A percentile compares a stretch with the other conserved stretches of the same genome.
Conservation (phyloP, 129 eudicot genomes). For the Artemisia argyi region DNA sequence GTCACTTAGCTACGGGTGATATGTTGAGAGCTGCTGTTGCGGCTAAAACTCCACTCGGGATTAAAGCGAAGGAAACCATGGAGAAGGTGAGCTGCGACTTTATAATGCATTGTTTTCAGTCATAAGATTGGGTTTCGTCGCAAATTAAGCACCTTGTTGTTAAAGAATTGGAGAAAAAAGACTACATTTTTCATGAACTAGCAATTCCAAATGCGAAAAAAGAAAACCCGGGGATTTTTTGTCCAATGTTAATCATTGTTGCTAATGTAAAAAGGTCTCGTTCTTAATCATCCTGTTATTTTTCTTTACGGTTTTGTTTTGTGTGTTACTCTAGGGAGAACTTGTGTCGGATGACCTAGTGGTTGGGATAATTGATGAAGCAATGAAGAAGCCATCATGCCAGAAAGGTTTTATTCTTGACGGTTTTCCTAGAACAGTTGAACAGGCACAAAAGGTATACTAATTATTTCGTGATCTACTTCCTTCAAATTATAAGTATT, state of each 20-base stretch:
- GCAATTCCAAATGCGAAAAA: too few species aligned
- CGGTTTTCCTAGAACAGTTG: constrained; percentile 82
- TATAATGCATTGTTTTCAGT: background rate
- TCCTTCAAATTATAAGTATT: background rate
- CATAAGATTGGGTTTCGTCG: background rate
- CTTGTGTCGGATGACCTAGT: constrained; percentile 86
- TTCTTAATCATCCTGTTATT: background rate
- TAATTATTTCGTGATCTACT: background rate
- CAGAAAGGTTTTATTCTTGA: constrained; percentile 86
- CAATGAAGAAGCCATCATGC: constrained; percentile 83
- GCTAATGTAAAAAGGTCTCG: background rate
- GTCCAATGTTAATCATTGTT: background rate
- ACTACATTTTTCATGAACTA: too few species aligned
- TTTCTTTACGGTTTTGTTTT: constrained; percentile 1
- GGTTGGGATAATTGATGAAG: constrained; percentile 84
- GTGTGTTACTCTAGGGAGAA: constrained; percentile 54
- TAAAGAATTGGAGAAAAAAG: background rate
- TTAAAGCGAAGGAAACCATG: constrained; percentile 86
- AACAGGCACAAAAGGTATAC: constrained; percentile 69
- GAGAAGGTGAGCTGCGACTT: constrained; percentile 50
- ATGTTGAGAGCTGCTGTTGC: constrained; percentile 94
- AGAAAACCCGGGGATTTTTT: background rate
- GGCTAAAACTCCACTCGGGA: constrained; percentile 82
- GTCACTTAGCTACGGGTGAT: constrained; percentile 89
- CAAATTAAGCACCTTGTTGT: background rate